Percentiles rank a stretch among this genome's conserved stretches.
phyloP scores from a whole-genome alignment of 2,329 filamentous ascomycete species.

The Aspergillus nomiae region DNA sequence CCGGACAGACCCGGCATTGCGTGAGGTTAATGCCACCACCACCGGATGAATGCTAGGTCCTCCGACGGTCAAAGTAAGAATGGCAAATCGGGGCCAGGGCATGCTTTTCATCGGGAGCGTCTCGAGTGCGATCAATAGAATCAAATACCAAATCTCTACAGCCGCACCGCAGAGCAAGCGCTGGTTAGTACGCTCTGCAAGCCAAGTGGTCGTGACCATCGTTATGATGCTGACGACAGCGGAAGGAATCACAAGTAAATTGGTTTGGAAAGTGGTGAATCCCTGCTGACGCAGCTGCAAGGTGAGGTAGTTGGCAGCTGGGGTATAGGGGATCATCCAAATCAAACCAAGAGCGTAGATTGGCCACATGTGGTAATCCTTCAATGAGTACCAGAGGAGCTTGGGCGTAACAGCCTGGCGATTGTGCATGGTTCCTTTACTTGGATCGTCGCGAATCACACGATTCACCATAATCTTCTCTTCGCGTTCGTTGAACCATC shows the following conservation, averaged over 20 bases:
- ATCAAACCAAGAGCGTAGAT: constrained; percentile 55
- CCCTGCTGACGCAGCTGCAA: constrained; percentile 52
- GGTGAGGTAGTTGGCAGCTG: constrained; percentile 11
- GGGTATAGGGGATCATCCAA: constrained; percentile 56
- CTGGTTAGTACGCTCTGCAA: constrained; percentile 56
- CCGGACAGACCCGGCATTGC: constrained; percentile 39
- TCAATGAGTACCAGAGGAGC: constrained; percentile 48
- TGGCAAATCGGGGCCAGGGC: constrained; percentile 53
- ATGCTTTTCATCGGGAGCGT: constrained; percentile 46
- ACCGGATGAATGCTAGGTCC: constrained; percentile 50
- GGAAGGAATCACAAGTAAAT: constrained; percentile 62
- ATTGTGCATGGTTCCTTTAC: constrained; percentile 40
- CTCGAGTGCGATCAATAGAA: constrained; percentile 52
- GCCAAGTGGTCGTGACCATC: constrained; percentile 53
- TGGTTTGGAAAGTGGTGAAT: constrained; percentile 51
- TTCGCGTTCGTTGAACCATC: constrained; percentile 66
- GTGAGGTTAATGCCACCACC: constrained; percentile 27
- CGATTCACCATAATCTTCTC: constrained; percentile 53
- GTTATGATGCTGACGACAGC: constrained; percentile 56
- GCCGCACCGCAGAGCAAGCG: constrained; percentile 53
- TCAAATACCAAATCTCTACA: constrained; percentile 54
- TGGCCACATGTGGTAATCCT: constrained; percentile 49
- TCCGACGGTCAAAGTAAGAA: constrained; percentile 52
- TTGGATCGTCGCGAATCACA: constrained; percentile 48
- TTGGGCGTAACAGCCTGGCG: constrained; percentile 35